phyloP scores from a whole-genome alignment of 306 rosid genomes.

The Astragalus membranaceus region DNA sequence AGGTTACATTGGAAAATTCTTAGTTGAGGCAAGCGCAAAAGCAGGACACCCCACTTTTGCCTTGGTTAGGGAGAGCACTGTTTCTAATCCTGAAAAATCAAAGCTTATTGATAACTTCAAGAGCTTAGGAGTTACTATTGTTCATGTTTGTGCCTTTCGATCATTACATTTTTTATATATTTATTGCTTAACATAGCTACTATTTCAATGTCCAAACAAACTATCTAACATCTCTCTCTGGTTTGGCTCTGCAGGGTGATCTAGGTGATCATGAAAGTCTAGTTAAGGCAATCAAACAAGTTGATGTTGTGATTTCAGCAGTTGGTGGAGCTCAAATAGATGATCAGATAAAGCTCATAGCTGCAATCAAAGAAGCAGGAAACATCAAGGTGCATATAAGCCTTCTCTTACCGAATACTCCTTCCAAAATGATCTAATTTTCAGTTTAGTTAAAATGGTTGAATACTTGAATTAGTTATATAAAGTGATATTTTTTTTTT shows the following conservation, averaged over 20 bases:
- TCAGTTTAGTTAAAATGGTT: neutral
- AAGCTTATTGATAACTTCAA: conserved; percentile 30
- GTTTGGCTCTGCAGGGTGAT: conserved; percentile 24
- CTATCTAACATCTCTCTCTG: neutral
- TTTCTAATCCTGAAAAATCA: conserved; percentile 25
- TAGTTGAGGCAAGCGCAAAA: conserved; percentile 31
- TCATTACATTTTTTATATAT: neutral
- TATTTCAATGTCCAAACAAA: neutral
- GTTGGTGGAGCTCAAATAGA: conserved; percentile 12
- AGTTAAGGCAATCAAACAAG: conserved; percentile 35
- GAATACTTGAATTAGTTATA: neutral
- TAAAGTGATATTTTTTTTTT: neutral
- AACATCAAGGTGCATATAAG: conserved; percentile 28
- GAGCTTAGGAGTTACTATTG: conserved; percentile 24
- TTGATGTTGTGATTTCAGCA: conserved; percentile 37
- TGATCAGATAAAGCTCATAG: conserved; percentile 34
- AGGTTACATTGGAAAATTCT: conserved; percentile 33
- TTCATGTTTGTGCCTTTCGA: conserved; percentile 18
- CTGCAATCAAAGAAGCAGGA: conserved; percentile 45
- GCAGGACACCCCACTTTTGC: conserved; percentile 38
- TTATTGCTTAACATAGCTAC: too few relatives aligned
- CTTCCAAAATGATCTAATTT: neutral
- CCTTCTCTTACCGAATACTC: neutral
- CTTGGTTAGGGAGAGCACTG: conserved; percentile 21
- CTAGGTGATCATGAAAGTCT: conserved; percentile 29